A percentile compares a stretch with the other conserved stretches of the same genome.
phyloP scores from a whole-genome alignment of 352 stramenopile species.

The Pythium aquatile region DNA sequence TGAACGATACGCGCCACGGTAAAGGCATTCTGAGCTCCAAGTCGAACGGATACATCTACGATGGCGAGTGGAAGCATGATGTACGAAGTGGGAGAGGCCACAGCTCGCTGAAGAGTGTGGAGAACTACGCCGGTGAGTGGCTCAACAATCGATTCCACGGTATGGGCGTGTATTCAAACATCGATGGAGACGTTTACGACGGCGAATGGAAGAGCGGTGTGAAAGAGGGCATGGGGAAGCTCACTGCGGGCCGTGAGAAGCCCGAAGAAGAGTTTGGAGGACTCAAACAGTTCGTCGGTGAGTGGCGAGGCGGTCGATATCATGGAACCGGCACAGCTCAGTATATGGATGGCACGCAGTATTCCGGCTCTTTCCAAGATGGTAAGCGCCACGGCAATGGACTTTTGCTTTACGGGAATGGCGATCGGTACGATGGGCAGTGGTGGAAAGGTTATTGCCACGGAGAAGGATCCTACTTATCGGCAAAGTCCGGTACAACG shows the following conservation, averaged over 20 bases:
- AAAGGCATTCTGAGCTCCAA: constrained; percentile 66
- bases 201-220: constrained; percentile 61
- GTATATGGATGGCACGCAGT: constrained; percentile 87
- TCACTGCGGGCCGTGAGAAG: constrained; percentile 31
- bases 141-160: constrained; percentile 65
- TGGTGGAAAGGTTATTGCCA: constrained; percentile 77
- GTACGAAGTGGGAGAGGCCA: constrained; percentile 67
- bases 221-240: constrained; percentile 61
- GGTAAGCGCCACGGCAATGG: constrained; percentile 78
- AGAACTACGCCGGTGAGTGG: constrained; percentile 77
- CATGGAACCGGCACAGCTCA: constrained; percentile 81
- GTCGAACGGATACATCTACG: constrained; percentile 66
- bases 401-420: constrained; percentile 36
- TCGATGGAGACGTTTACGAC: constrained; percentile 60
- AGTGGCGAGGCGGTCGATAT: constrained; percentile 59
- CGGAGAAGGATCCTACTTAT: constrained; percentile 58
- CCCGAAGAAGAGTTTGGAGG: constrained; percentile 38
- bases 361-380: constrained; percentile 78
- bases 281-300: constrained; percentile 62
- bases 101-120: constrained; percentile 63
- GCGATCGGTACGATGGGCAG: constrained; percentile 65
- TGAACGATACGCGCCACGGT: constrained; percentile 59
- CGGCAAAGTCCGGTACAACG: constrained; percentile 51
- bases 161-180: constrained; percentile 60
- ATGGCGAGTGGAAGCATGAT: constrained; percentile 74